phyloP scores from a whole-genome alignment of 2,329 filamentous ascomycete species.

The Epichloe bromicola region DNA sequence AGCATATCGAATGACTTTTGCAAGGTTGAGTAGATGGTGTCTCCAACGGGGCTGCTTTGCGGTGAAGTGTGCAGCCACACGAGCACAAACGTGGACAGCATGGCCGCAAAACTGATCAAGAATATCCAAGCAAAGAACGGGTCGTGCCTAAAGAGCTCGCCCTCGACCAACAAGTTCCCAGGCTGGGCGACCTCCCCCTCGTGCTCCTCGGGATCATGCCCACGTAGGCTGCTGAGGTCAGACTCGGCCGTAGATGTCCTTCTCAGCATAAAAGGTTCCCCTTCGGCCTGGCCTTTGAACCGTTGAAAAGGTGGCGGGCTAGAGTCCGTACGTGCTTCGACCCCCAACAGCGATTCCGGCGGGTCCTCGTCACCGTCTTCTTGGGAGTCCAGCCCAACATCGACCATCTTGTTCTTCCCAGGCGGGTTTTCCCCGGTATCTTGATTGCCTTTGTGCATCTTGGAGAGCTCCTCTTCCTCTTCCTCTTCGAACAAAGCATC shows the following conservation, averaged over 20 bases:
- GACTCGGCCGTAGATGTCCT: slow-evolving; percentile 33
- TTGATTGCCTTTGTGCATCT: slow-evolving; percentile 17
- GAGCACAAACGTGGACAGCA: slow-evolving; percentile 80
- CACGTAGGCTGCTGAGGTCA: slow-evolving; percentile 27
- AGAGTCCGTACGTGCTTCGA: slow-evolving; percentile 37
- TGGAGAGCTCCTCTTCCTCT: slow-evolving; percentile 27
- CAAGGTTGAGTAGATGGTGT: slow-evolving; percentile 87
- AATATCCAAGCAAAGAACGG: slow-evolving; percentile 87
- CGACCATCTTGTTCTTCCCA: slow-evolving; percentile 60
- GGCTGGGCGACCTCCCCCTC: slow-evolving; percentile 18
- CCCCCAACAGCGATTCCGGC: slow-evolving; percentile 45
- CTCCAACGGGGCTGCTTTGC: slow-evolving; percentile 61
- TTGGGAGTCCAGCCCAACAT: slow-evolving; percentile 67
- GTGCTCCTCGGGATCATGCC: slow-evolving; percentile 25
- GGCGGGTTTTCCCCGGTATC: slow-evolving; percentile 18
- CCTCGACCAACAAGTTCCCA: slow-evolving; percentile 42
- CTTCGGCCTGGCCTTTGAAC: slow-evolving; percentile 32
- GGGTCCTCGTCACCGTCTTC: slow-evolving; percentile 44
- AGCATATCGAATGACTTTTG: slow-evolving; percentile 81
- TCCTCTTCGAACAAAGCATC: slow-evolving; percentile 28
- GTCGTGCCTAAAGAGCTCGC: slow-evolving; percentile 70
- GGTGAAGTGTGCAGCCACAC: slow-evolving; percentile 79
- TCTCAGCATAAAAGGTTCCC: slow-evolving; percentile 28
- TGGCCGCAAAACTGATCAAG: slow-evolving; percentile 66
- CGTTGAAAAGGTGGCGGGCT: slow-evolving; percentile 50